phyloP scores from a whole-genome alignment of 2,329 filamentous ascomycete species.

The Arthrobotrys pseudoclavata region DNA sequence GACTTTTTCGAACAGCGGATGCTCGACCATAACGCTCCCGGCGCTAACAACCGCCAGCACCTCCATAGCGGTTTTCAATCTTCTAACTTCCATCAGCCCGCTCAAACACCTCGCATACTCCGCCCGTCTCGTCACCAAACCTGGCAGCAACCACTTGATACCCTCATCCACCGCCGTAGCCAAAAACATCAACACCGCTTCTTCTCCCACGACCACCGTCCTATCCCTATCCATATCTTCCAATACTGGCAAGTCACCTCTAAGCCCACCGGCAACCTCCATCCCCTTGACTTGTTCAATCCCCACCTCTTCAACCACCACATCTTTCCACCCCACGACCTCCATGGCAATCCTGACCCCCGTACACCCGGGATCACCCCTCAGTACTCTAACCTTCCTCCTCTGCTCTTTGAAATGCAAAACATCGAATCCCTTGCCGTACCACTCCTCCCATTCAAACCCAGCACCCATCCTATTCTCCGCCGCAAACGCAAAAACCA shows the following conservation, averaged over 20 bases:
- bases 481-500: constrained; percentile 83
- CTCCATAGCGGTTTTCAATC: constrained; percentile 50
- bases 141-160: constrained; percentile 48
- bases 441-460: constrained; percentile 82
- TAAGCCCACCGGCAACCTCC: constrained; percentile 34
- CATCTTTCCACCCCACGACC: constrained; percentile 44
- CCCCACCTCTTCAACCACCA: constrained; percentile 42
- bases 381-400: constrained; percentile 66
- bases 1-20: constrained; percentile 55
- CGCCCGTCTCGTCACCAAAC: constrained; percentile 36
- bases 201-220: constrained; percentile 61
- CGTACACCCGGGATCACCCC: constrained; percentile 64
- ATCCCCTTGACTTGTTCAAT: constrained; percentile 39
- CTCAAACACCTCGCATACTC: constrained; percentile 49
- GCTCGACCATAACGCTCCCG: constrained; percentile 47
- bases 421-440: constrained; percentile 87
- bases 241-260: constrained; percentile 55
- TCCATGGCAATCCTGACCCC: constrained; percentile 64
- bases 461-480: constrained; percentile 80
- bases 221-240: constrained; percentile 63
- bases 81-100: constrained; percentile 52
- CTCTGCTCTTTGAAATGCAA: constrained; percentile 71
- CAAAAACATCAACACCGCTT: constrained; percentile 62
- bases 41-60: constrained; percentile 23
- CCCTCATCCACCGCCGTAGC: constrained; percentile 60